phyloP scores from a whole-genome alignment of 2,329 filamentous ascomycete species.

The Fusarium pilosicola region DNA sequence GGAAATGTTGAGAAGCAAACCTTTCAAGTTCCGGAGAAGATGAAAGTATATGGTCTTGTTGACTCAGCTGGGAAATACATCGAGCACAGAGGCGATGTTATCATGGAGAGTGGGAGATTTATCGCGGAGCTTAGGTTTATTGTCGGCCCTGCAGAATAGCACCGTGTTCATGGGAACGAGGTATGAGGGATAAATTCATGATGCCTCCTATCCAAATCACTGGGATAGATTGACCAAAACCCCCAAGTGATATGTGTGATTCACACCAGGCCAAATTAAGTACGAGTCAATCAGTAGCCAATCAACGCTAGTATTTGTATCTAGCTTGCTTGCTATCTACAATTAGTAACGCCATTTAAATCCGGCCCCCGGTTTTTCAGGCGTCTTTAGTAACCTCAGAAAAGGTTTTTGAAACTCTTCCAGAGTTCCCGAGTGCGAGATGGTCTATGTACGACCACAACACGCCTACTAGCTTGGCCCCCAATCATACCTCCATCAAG shows the following conservation, averaged over 20 bases:
- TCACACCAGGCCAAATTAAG: not conserved
- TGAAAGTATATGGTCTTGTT: not conserved
- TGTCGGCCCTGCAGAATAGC: not conserved
- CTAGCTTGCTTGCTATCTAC: not conserved
- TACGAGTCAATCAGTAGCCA: not conserved
- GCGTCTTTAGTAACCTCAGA: not conserved
- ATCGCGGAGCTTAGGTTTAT: not conserved
- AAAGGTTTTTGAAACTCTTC: not conserved
- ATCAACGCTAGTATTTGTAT: not conserved
- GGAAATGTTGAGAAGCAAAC: not conserved
- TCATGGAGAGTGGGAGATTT: not conserved
- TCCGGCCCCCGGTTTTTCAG: rapidly evolving
- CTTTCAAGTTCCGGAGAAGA: not conserved
- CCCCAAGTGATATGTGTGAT: not conserved
- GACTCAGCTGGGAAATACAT: not conserved
- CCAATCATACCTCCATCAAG: not conserved
- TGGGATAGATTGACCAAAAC: not conserved
- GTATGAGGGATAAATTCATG: not conserved
- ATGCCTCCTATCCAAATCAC: not conserved
- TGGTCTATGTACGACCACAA: not conserved
- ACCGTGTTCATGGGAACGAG: rapidly evolving
- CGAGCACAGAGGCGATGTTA: not conserved
- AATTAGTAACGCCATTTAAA: no score
- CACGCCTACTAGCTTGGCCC: not conserved
- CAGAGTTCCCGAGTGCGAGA: not conserved